Evolutionary conservation across 225 moss, liverwort and hornwort species (phyloP), one percentile per base, ranked within the genome.

Genomic region (Bryoerythrophyllum caledonicum): DNA sequence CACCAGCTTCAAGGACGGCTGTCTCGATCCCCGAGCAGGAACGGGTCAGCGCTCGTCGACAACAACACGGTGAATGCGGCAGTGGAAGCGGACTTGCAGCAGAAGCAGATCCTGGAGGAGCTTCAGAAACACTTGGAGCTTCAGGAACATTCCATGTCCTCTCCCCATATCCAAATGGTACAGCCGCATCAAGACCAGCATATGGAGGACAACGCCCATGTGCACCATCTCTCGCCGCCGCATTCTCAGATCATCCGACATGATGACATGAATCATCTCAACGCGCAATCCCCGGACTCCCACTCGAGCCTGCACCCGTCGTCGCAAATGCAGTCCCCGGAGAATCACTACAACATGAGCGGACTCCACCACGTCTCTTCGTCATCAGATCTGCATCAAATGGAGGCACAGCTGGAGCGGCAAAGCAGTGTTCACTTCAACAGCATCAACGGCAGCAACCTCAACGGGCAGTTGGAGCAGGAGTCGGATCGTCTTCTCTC

Each of bases 401-500:
- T 86, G 78, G 86, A 83, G 56, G 76, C 86, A 11, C 84, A 88
- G 15, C 26, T 87, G 67, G 90, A 91, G 79, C 88, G 86, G 51
- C 90, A 76, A 58, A 89, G 78, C 46, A 90, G 26, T 91, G 82
- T 16, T 85, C 87, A 76, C 10, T 86, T 54, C 20, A 84, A 60
- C 53, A 27, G n/a, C 8, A 71, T 84, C 17, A 81, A 77, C n/a
- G 49, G 60, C 71, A 43, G 4, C 35, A 73, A 44, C 15, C 44
- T 87, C 13, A 75, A 86, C 10, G 88, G 81, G 0, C 88, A 88
- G 51, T n/a, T 86, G 74, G 86, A 81, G 71, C 82, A 88, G 30
- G 89, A 94, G 67, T 85, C 92, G 0, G 94, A 94, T 59, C 92
- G 90, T 41, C 77, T 90, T 6, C 86, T 93, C 56, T 87, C 86